A percentile compares a stretch with the other conserved stretches of the same genome.
These are phyloP conservation scores for Mortierella sp. DNA, from an alignment of 371 early-diverging fungal species.

Conservation along the genomic window DNA sequence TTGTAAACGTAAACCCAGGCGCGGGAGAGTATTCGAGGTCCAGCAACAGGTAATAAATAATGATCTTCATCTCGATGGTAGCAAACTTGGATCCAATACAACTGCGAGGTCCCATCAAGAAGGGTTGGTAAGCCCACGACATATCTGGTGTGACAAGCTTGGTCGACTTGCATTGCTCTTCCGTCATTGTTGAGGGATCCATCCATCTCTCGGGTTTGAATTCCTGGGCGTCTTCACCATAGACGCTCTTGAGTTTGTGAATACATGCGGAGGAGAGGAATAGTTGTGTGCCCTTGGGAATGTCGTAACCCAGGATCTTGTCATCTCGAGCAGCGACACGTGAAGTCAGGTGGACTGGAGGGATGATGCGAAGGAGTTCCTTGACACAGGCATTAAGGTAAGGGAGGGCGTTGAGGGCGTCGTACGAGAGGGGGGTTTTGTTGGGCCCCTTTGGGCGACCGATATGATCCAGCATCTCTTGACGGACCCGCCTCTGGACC, in stretches of 20 bases:
- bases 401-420: conserved; percentile 62
- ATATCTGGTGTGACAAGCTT: conserved; percentile 17
- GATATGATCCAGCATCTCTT: conserved; percentile 36
- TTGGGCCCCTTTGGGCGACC: conserved; percentile 22
- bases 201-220: conserved; percentile 51
- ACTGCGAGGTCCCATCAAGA: neutral
- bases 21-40: conserved; percentile 51
- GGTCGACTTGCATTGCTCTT: neutral
- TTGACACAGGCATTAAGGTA: conserved; percentile 67
- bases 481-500: conserved; percentile 26
- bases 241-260: conserved; percentile 58
- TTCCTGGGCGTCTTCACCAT: conserved; percentile 45
- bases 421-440: conserved; percentile 42
- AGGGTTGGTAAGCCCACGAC: neutral
- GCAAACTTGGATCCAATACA: neutral
- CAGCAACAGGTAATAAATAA: conserved; percentile 49
- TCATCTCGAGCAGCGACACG: conserved; percentile 64
- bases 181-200: conserved; percentile 15
- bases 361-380: conserved; percentile 67
- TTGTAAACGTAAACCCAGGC: conserved; percentile 41
- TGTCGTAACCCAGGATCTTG: conserved; percentile 59
- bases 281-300: conserved; percentile 70
- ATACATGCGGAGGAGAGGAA: conserved; percentile 60
- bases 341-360: conserved; percentile 64
- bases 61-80: conserved; percentile 56